phyloP scores from a whole-genome alignment of 306 rosid genomes.

The Mimosa pudica region DNA sequence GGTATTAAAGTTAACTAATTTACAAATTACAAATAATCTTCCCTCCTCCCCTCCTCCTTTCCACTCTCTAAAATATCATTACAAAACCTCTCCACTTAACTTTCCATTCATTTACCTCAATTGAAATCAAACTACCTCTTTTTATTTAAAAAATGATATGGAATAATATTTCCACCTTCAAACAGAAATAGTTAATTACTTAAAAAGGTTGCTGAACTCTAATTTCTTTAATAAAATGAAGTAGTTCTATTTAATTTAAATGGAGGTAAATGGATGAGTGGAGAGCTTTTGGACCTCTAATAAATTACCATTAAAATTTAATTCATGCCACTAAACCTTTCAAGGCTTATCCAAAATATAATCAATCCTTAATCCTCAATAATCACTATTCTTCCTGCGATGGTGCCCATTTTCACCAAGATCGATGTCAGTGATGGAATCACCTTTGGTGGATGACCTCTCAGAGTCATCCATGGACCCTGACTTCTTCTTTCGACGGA shows the following conservation, averaged over 20 bases:
- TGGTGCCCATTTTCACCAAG: conserved; percentile 29
- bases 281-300: too few relatives aligned
- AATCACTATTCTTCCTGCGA: conserved; percentile 1
- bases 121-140: too few relatives aligned
- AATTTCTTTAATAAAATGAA: too few relatives aligned
- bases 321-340: conserved; percentile 33
- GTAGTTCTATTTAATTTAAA: too few relatives aligned
- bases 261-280: too few relatives aligned
- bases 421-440: conserved; percentile 57
- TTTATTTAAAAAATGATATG: too few relatives aligned
- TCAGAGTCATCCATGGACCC: conserved; percentile 51
- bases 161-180: too few relatives aligned
- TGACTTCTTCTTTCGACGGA: conserved; percentile 64
- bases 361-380: not conserved
- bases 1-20: conserved; percentile 9
- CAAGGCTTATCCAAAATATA: not conserved
- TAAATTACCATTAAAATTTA: not conserved
- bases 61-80: not conserved
- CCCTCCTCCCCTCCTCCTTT: not conserved
- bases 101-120: too few relatives aligned
- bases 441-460: conserved; percentile 41
- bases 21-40: not conserved
- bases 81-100: too few relatives aligned
- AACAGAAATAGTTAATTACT: too few relatives aligned
- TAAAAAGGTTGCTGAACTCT: too few relatives aligned